These are phyloP conservation scores for Nematocida ausubeli DNA, from an alignment of 371 early-diverging fungal genomes.

Conservation along the genomic window DNA sequence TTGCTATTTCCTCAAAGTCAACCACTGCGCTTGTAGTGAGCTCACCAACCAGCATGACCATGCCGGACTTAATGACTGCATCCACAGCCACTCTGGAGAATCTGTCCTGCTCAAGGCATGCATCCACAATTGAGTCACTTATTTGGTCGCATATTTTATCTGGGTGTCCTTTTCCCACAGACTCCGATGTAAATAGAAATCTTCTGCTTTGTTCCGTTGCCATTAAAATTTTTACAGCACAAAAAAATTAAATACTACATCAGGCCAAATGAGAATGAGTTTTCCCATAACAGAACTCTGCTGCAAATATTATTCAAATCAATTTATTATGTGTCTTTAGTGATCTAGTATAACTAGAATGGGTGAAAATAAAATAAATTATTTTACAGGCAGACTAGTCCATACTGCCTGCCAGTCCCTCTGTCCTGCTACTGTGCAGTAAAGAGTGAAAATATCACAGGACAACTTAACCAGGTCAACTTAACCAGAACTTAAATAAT, in stretches of 20 bases:
- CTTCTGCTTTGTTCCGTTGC: conserved; percentile 3
- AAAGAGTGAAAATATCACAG: no score
- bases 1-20: conserved; percentile 93
- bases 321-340: no score
- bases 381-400: no score
- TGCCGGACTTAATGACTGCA: conserved; percentile 94
- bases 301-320: no score
- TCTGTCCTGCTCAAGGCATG: conserved; percentile 79
- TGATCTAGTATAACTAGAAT: no score
- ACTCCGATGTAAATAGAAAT: conserved; percentile 95
- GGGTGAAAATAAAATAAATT: no score
- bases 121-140: conserved; percentile 93
- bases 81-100: conserved; percentile 96
- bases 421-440: no score
- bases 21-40: conserved; percentile 89
- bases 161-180: conserved; percentile 96
- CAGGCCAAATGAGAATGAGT: no score
- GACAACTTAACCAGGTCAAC: no score
- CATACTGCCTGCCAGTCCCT: no score
- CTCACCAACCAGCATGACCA: conserved; percentile 98
- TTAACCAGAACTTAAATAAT: no score
- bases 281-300: no score
- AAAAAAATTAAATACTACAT: background rate
- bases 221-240: conserved; percentile 17
- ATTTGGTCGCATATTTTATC: conserved; percentile 99